Conservation (phyloP, 805 yeast genomes). For the Kuraishia floccosa region DNA sequence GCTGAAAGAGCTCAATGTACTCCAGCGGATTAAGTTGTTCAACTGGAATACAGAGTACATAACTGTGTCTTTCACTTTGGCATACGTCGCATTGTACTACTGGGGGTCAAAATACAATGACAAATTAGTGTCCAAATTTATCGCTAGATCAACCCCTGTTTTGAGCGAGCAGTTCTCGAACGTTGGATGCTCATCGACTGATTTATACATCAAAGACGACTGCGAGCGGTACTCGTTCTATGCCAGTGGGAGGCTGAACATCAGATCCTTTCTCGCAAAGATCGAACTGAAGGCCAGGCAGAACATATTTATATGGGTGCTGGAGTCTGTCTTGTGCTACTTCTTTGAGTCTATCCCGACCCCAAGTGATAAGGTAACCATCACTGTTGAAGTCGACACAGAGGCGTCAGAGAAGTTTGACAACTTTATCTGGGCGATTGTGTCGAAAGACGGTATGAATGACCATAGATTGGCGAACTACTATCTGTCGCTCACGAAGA, state of each 20-base stretch:
- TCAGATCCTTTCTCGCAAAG: constrained; percentile 49
- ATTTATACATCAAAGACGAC: constrained; percentile 48
- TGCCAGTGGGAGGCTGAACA: constrained; percentile 81
- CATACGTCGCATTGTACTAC: constrained; percentile 38
- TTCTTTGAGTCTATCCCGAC: constrained; percentile 43
- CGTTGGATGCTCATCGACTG: constrained; percentile 46
- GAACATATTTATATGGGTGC: constrained; percentile 53
- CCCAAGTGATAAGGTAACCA: constrained; percentile 49
- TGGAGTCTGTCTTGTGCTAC: constrained; percentile 52
- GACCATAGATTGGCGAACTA: constrained; percentile 65
- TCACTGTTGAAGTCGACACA: constrained; percentile 44
- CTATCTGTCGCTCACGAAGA: constrained; percentile 75
- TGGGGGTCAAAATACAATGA: constrained; percentile 53
- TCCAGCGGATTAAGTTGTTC: constrained; percentile 45
- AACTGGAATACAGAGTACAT: constrained; percentile 71
- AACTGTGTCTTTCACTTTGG: constrained; percentile 38
- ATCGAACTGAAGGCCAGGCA: constrained; percentile 70
- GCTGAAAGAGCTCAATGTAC: constrained; percentile 44
- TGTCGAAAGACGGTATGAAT: constrained; percentile 77
- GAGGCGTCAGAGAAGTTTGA: constrained; percentile 35
- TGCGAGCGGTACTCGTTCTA: constrained; percentile 54
- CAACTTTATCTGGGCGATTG: constrained; percentile 73
- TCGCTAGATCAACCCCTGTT: constrained; percentile 34
- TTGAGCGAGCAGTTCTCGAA: constrained; percentile 64
- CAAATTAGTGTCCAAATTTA: constrained; percentile 38